Percentiles rank a stretch among this genome's conserved stretches.
phyloP scores from a whole-genome alignment of 2,329 filamentous ascomycete genomes.

The Seiridium cupressi region DNA sequence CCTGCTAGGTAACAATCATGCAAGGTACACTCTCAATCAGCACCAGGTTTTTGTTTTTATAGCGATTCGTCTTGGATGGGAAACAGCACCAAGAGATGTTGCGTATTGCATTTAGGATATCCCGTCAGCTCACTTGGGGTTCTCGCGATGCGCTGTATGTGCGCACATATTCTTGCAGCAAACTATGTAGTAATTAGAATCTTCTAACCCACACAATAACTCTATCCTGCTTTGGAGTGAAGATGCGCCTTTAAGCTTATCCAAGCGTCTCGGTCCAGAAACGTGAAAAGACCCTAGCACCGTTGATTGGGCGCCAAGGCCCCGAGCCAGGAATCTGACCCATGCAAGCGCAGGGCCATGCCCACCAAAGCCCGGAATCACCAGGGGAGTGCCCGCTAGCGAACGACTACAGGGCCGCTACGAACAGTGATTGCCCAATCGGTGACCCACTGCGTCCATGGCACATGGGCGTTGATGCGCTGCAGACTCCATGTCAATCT shows the following conservation, averaged over 20 bases:
- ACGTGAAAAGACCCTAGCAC: not conserved
- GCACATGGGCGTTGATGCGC: not conserved
- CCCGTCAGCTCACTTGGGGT: no score
- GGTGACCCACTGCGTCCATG: not conserved
- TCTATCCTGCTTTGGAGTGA: not conserved
- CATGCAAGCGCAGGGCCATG: not conserved
- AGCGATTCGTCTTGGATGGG: not conserved
- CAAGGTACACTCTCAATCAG: not conserved
- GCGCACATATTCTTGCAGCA: not conserved
- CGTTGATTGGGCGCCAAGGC: slow-evolving; percentile 4
- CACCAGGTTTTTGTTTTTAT: not conserved
- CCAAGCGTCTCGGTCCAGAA: not conserved
- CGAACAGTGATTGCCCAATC: not conserved
- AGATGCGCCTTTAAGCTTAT: slow-evolving; percentile 2
- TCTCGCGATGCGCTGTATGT: no score
- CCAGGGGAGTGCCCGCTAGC: not conserved
- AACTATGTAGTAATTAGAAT: not conserved
- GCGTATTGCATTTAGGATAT: no score
- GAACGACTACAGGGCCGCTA: not conserved
- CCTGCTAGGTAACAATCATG: not conserved
- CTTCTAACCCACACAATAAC: slow-evolving; percentile 1
- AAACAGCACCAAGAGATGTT: no score
- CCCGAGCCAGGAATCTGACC: not conserved
- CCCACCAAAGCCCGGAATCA: not conserved
- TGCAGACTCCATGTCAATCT: slow-evolving; percentile 2